Base-by-base conservation (phyloP, 768 basidiomycete genomes). In the Leucosporidium creatinivorum region DNA sequence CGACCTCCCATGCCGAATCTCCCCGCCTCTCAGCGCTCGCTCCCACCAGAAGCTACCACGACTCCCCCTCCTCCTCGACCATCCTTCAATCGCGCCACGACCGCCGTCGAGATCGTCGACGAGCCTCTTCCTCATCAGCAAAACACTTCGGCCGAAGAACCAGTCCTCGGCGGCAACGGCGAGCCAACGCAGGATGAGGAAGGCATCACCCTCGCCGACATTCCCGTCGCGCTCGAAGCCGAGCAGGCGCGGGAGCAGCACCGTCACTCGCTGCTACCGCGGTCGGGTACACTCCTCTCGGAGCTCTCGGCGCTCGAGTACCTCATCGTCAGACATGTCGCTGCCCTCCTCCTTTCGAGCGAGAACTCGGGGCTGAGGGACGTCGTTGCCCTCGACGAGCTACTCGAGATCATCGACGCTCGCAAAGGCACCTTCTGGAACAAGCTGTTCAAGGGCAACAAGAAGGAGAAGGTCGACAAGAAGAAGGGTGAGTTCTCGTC, bases 361-460 rank as follows among this genome's bases (percentile, higher is more conserved):
- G 85, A 86, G 68, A 83, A 87, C 70, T 90, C 88, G 6, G 85
- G 88, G 15, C 79, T 98, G 36, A 85, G 83, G 71, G 89, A 88
- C 61, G 74, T 77, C n/a, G 64, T 75, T 26, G 76, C 79, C 25
- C 75, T 97, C 72, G 96, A 98, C 68, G 96, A 99, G 76, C 82
- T 98, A 62, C 78, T 97, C 72, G 94, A 98, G 79, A 81, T 96
- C 77, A 85, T 99, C 33, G 93, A 97, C 77, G 82, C 82, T 26
- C 90, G 94, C 83, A 97, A 94, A 82, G 87, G 85, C 68, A 89
- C 88, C 25, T 96, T 96, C 79, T 99, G 93, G 93, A 89, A 89
- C 70, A 91, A 93, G 79, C 78, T 97, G 23, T 97, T 99, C 82
- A 97, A 96, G 78, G 76, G 74, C 6, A 85, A 84, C 44, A 78